Evolutionary conservation across 768 basidiomycete genomes (phyloP).

Genomic region (Serendipita vermifera): DNA sequence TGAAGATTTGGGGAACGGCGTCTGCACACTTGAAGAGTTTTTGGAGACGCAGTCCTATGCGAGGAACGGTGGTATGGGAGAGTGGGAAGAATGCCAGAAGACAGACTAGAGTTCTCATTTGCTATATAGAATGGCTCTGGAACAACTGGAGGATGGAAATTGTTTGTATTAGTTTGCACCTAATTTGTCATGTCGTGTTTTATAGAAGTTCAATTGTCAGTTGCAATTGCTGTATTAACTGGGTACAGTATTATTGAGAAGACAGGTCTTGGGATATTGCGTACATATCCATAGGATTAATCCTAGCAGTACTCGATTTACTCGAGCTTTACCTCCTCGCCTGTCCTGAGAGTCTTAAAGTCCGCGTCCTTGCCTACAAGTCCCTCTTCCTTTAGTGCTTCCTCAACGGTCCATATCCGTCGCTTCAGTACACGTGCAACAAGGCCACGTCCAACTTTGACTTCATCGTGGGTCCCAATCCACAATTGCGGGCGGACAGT

Average conservation of each 20-base stretch:
- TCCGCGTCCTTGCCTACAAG: not conserved
- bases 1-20: constrained; percentile 35
- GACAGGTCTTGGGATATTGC: too few species aligned
- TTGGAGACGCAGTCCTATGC: constrained; percentile 61
- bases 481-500: not conserved
- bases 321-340: not conserved
- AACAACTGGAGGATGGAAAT: too few species aligned
- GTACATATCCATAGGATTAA: too few species aligned
- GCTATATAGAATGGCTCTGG: too few species aligned
- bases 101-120: too few species aligned
- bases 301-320: too few species aligned
- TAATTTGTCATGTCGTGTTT: too few species aligned
- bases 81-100: constrained; percentile 47
- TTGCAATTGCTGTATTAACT: too few species aligned
- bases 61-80: constrained; percentile 51
- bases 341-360: not conserved
- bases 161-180: too few species aligned
- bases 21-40: constrained; percentile 55
- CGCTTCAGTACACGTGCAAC: not conserved
- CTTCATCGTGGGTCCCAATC: constrained; percentile 7
- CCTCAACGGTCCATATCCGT: constrained; percentile 2
- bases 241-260: too few species aligned
- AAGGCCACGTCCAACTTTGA: not conserved
- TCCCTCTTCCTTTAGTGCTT: constrained; percentile 1
- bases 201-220: too few species aligned